Base-by-base conservation (phyloP, 305 asterid species). In the Solanum hybrid region DNA sequence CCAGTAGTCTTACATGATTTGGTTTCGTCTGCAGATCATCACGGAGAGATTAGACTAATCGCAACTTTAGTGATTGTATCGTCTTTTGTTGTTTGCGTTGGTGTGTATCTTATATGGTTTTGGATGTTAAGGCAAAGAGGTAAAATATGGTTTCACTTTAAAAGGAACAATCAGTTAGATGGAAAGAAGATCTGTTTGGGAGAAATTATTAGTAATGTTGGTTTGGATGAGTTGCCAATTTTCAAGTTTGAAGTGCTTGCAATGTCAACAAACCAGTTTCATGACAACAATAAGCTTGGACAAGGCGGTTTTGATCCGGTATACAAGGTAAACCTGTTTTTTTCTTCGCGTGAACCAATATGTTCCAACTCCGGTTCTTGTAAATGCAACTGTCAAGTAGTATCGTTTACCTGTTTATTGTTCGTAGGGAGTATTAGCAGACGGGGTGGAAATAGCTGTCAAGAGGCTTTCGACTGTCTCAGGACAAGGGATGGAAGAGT, bases 241-340 rank as follows among this genome's bases (percentile, higher is more conserved):
- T 92, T 88, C 90, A 89, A 90, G 61, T 92, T 92, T 85, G 89
- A 91, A 89, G 90, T 82, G 10, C 27, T 94, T n/a, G 90, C 84
- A 79, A 89, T 4, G 34, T 93, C 95, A 24, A 93, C 95, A 6
- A 61, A 77, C 36, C 90, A 92, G 80, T 93, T 91, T 83, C 38
- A 82, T 82, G 73, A 83, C 38, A 83, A 27, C 70, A 97, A 96
- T 88, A 95, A 94, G 91, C 96, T 97, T 24, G 98, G 99, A 77
- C 95, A 93, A 87, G 99, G 99, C 45, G 98, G 99, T 89, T 97
- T 97, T 81, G 99, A 98, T 26, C 95, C 83, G 88, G 99, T 97
- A 36, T 96, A 96, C 93, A 94, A 91, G 93, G 99, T 96, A 90
- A 72, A 68, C 13, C 4, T 72, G 27, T 38, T 29, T 32, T 87